Conservation (phyloP, 768 basidiomycete genomes). For the Naganishia vishniacii region DNA sequence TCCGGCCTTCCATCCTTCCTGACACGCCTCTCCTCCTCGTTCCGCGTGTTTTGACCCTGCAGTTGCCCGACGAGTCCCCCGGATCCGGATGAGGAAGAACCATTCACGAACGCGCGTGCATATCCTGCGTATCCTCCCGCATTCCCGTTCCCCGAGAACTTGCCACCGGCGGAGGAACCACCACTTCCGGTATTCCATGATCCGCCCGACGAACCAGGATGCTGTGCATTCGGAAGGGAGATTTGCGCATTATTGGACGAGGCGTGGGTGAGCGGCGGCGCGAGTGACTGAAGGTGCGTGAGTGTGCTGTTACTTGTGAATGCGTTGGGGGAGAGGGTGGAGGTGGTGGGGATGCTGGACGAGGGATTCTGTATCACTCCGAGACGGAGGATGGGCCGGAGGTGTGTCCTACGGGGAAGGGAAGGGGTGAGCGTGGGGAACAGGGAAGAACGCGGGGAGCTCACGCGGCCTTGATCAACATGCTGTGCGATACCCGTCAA, state of each 20-base stretch:
- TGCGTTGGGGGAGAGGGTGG: slow-evolving; percentile 35
- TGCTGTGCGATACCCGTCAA: too few relatives aligned
- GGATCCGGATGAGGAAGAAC: slow-evolving; percentile 5
- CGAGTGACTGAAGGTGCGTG: slow-evolving; percentile 35
- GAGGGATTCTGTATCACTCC: slow-evolving; percentile 20
- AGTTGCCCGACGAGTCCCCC: slow-evolving; percentile 26
- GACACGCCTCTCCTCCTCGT: neutral
- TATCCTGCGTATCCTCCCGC: slow-evolving; percentile 1
- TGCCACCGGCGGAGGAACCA: slow-evolving; percentile 24
- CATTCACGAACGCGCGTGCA: neutral
- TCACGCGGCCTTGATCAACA: slow-evolving; percentile 43
- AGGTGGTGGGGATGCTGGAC: neutral
- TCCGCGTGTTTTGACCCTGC: neutral
- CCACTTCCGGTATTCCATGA: slow-evolving; percentile 32
- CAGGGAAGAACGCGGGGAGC: neutral
- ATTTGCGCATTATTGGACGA: neutral
- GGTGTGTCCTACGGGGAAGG: slow-evolving; percentile 36
- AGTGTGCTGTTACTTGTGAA: slow-evolving; percentile 44
- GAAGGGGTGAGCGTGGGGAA: neutral
- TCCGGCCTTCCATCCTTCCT: neutral
- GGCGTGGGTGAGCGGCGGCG: slow-evolving; percentile 24
- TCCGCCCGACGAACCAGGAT: slow-evolving; percentile 10
- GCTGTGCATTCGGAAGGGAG: neutral
- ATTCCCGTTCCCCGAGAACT: neutral
- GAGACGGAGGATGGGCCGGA: slow-evolving; percentile 46